A percentile compares a stretch with the other conserved stretches of the same genome.
Evolutionary conservation across 768 basidiomycete genomes (phyloP).

Genomic region (Collybia sordida): DNA sequence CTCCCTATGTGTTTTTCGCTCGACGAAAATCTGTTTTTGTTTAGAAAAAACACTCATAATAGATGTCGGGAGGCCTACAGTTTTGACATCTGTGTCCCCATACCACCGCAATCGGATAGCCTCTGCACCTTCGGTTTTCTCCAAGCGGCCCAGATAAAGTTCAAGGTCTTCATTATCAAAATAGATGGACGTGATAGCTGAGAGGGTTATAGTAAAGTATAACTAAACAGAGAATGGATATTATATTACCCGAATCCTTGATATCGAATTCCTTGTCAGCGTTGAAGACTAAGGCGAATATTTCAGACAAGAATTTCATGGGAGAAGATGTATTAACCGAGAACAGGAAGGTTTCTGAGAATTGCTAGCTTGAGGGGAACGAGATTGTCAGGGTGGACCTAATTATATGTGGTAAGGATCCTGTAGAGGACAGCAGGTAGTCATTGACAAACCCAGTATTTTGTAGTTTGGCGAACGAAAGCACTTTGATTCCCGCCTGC

Average conservation of each 20-base stretch:
- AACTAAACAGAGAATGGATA: neutral
- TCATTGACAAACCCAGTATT: slow-evolving; percentile 81
- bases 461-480: slow-evolving; percentile 97
- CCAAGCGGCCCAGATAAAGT: slow-evolving; percentile 92
- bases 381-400: slow-evolving; percentile 92
- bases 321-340: slow-evolving; percentile 51
- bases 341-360: slow-evolving; percentile 86
- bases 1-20: slow-evolving; percentile 91
- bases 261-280: slow-evolving; percentile 88
- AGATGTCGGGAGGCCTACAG: slow-evolving; percentile 44
- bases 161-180: slow-evolving; percentile 96
- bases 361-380: slow-evolving; percentile 93
- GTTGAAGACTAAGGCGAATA: slow-evolving; percentile 70
- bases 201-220: neutral
- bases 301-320: neutral
- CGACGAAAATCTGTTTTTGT: slow-evolving; percentile 68
- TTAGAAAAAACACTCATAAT: neutral
- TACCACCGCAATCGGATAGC: slow-evolving; percentile 98
- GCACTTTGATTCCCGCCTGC: slow-evolving; percentile 96
- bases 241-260: slow-evolving; percentile 68
- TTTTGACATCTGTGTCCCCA: slow-evolving; percentile 81
- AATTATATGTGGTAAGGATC: neutral
- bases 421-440: neutral
- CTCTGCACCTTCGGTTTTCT: slow-evolving; percentile 99
- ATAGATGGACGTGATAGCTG: slow-evolving; percentile 96